phyloP scores from a whole-genome alignment of 371 early-diverging fungal species.

The Mortierella sp. region DNA sequence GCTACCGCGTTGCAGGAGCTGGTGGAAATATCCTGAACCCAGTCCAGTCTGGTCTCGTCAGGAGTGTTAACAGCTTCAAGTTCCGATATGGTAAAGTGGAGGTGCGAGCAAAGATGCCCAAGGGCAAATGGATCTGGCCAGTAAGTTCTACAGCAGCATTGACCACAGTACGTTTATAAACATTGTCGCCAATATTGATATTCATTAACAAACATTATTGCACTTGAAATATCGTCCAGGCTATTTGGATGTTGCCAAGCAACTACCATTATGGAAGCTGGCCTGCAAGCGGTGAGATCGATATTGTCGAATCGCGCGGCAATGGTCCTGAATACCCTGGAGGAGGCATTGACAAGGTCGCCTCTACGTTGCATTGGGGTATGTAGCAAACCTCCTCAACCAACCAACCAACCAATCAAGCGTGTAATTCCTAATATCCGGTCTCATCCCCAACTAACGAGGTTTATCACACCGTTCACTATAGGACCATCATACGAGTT shows the following conservation, averaged over 20 bases:
- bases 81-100: conserved; percentile 74
- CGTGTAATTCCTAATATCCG: too few species aligned
- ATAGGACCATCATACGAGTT: conserved; percentile 61
- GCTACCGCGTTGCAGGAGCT: conserved; percentile 64
- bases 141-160: conserved; percentile 16
- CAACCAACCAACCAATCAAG: too few species aligned
- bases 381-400: too few species aligned
- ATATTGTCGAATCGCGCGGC: conserved; percentile 71
- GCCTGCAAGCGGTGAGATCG: conserved; percentile 78
- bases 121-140: conserved; percentile 80
- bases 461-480: not conserved
- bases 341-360: conserved; percentile 63
- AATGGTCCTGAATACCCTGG: conserved; percentile 61
- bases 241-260: conserved; percentile 81
- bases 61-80: conserved; percentile 64
- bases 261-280: conserved; percentile 75
- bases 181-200: not conserved
- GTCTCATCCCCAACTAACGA: not conserved
- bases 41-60: conserved; percentile 71
- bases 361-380: conserved; percentile 75
- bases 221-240: conserved; percentile 20
- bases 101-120: conserved; percentile 73
- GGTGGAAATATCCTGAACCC: conserved; percentile 75
- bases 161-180: too few species aligned
- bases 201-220: not conserved